phyloP scores from a whole-genome alignment of 441 rosid genomes.

The Corymbia citriodora region DNA sequence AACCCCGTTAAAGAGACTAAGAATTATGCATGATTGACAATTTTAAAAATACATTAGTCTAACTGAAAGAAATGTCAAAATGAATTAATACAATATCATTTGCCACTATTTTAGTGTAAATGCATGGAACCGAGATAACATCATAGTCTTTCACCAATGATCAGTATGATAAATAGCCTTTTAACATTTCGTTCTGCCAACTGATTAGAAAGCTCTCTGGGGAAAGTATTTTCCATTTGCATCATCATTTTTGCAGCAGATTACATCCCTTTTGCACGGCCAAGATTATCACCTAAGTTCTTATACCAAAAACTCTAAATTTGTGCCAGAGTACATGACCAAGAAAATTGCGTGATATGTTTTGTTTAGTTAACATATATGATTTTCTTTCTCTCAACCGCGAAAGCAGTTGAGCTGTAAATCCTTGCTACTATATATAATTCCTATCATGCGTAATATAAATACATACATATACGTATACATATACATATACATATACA shows the following conservation, averaged over 20 bases:
- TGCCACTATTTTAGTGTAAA: not conserved
- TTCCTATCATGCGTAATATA: not conserved
- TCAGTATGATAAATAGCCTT: not conserved
- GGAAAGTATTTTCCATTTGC: not conserved
- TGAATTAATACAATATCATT: not conserved
- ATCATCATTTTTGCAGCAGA: not conserved
- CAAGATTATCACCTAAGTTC: not conserved
- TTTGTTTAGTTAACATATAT: not conserved
- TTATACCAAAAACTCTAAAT: not conserved
- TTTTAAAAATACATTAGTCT: not conserved
- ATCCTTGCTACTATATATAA: not conserved
- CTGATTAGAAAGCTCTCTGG: not conserved
- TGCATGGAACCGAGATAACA: not conserved
- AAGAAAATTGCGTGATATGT: not conserved
- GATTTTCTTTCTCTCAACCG: too few species aligned
- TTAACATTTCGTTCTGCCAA: not conserved
- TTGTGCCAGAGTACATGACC: not conserved
- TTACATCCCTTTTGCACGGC: not conserved
- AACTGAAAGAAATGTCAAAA: not conserved
- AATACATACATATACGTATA: not conserved
- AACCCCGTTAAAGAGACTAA: not conserved
- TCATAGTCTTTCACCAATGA: not conserved
- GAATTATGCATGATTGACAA: not conserved
- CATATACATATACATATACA: not conserved
- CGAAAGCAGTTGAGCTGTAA: not conserved